Evolutionary conservation across 140 eudicot species (phyloP), one percentile per base, ranked within the genome.

Genomic region (Ambrosia hybrid): DNA sequence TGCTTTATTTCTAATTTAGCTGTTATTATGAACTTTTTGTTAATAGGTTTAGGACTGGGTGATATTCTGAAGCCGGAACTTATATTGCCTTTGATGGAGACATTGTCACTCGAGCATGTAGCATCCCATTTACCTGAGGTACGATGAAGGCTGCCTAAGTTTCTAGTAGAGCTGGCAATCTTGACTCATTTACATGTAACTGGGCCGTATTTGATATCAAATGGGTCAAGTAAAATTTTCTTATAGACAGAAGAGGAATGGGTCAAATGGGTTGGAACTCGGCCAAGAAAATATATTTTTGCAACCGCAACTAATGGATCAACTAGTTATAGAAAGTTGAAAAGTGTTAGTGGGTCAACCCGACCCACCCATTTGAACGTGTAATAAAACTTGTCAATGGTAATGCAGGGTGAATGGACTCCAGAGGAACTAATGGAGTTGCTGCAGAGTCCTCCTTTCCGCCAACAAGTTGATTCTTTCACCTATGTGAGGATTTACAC

Each of bases 391-490:
- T 38, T 70, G 53, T 15, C 60, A 14, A 14, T n/a, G 73, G 43
- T 26, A 57, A 65, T 81, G 75, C 87, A 91, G 97, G 99, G 99
- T 16, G 83, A 79, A 53, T 83, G 94, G 91, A 84, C 89, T 39
- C 74, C 88, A 0, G 86, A 81, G 72, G 99, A 90, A 68, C 70
- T 95, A 65, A 79, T 95, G 77, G 99, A 95, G 73, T 75, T 95
- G 77, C 77, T 95, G 11, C 99, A 95, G 75, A 88, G 99, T 62
- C 96, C 99, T 70, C 99, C 97, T 53, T 95, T 95, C 46, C 95
- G 97, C 64, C 99, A 95, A 74, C 99, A 95, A 86, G 85, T 95
- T 57, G 99, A 95, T 85, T 85, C 99, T 60, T 95, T 95, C 64
- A 91, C 97, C 68, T 91, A 95, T 57, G 99, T 95, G 60, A 81